A percentile compares a stretch with the other conserved stretches of the same genome.
phyloP scores from a whole-genome alignment of 768 basidiomycete genomes.

The Lentinula guzmanii region DNA sequence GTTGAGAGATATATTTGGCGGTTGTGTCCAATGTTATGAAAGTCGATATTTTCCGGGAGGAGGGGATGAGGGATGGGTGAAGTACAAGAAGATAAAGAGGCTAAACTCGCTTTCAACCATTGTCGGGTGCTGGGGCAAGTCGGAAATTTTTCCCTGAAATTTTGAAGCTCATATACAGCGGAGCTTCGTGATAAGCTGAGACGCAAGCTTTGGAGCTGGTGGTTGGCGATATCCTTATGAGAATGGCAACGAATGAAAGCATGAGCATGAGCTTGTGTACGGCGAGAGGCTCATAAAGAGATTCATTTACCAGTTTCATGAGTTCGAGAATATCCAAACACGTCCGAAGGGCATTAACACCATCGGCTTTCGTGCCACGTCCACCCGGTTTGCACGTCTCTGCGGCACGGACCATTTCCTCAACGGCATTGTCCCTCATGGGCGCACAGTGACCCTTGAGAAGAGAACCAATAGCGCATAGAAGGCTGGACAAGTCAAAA shows the following conservation, averaged over 20 bases:
- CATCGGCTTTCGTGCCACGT: slow-evolving; percentile 51
- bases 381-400: slow-evolving; percentile 49
- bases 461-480: slow-evolving; percentile 71
- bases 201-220: slow-evolving; percentile 88
- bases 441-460: slow-evolving; percentile 91
- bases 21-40: slow-evolving; percentile 40
- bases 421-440: slow-evolving; percentile 81
- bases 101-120: slow-evolving; percentile 58
- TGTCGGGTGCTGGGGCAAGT: slow-evolving; percentile 48
- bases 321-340: slow-evolving; percentile 90
- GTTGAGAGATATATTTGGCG: slow-evolving; percentile 51
- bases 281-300: slow-evolving; percentile 6
- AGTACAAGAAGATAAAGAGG: slow-evolving; percentile 31
- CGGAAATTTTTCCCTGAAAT: slow-evolving; percentile 43
- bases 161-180: slow-evolving; percentile 72
- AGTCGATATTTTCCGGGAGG: slow-evolving; percentile 34
- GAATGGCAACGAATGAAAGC: slow-evolving; percentile 10
- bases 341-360: slow-evolving; percentile 69
- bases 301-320: slow-evolving; percentile 75
- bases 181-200: slow-evolving; percentile 83
- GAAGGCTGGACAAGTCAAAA: slow-evolving; percentile 76
- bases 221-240: slow-evolving; percentile 87
- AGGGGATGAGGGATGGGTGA: slow-evolving; percentile 34
- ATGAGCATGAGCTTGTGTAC: slow-evolving; percentile 15
- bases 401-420: slow-evolving; percentile 75